phyloP scores from a whole-genome alignment of 1,284 basidiomycete genomes.

The Rhodotorula sp. region DNA sequence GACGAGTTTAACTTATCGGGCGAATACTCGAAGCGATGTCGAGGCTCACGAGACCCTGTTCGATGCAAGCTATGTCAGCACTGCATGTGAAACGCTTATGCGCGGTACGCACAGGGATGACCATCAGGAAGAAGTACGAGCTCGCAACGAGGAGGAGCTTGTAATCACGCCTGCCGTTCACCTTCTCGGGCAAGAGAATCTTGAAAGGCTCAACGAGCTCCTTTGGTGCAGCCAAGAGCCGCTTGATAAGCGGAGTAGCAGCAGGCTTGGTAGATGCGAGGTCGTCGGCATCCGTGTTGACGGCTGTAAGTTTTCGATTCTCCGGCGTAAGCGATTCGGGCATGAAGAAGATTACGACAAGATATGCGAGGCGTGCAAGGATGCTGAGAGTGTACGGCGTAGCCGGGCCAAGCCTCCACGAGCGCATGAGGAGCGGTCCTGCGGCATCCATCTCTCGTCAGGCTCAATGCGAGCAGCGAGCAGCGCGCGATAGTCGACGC shows the following conservation, averaged over 20 bases:
- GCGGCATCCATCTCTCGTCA: background rate
- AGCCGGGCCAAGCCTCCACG: constrained; percentile 2
- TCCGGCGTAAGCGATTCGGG: constrained; percentile 29
- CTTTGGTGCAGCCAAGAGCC: background rate
- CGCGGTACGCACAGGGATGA: constrained; percentile 17
- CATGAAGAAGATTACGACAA: constrained; percentile 19
- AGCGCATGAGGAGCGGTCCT: constrained; percentile 22
- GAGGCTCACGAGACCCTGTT: background rate
- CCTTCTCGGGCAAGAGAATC: constrained; percentile 17
- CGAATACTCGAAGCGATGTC: too few species aligned
- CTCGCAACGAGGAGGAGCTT: constrained; percentile 22
- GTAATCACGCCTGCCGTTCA: constrained; percentile 15
- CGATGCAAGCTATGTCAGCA: background rate
- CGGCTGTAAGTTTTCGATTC: background rate
- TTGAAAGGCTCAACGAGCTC: constrained; percentile 18
- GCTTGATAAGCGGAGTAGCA: background rate
- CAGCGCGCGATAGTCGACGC: background rate
- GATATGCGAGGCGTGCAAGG: background rate
- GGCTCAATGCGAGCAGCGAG: too few species aligned
- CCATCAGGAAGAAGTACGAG: constrained; percentile 21
- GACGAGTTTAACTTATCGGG: background rate
- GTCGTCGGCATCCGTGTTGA: background rate
- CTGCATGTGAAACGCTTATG: background rate
- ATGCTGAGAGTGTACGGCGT: constrained; percentile 11
- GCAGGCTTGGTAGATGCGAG: background rate